Conservation (phyloP, 2,329 filamentous ascomycete species). For the Nannizzia gypsea region DNA sequence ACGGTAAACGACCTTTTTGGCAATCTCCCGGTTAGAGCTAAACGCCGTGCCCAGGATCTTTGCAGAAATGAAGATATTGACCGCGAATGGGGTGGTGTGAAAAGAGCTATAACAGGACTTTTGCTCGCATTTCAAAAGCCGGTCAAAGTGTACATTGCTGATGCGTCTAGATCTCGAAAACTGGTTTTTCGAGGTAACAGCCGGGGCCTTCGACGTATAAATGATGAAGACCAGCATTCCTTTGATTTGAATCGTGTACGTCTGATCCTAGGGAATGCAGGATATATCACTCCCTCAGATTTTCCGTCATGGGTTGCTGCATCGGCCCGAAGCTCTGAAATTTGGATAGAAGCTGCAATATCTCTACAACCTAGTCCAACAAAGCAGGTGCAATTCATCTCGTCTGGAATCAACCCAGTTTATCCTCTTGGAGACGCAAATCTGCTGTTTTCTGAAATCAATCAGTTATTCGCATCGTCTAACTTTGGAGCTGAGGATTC, state of each 20-base stretch:
- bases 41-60: constrained; percentile 53
- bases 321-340: constrained; percentile 49
- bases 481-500: constrained; percentile 56
- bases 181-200: constrained; percentile 22
- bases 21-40: constrained; percentile 79
- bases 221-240: neutral
- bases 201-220: neutral
- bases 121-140: constrained; percentile 56
- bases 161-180: constrained; percentile 34
- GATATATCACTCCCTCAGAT: constrained; percentile 45
- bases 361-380: constrained; percentile 59
- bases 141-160: constrained; percentile 48
- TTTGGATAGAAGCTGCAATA: constrained; percentile 59
- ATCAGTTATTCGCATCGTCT: constrained; percentile 63
- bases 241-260: constrained; percentile 29
- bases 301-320: constrained; percentile 56
- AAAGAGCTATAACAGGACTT: constrained; percentile 48
- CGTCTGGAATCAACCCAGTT: constrained; percentile 60
- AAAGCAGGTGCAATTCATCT: constrained; percentile 68
- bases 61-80: constrained; percentile 42
- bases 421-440: constrained; percentile 44
- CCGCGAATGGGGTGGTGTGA: constrained; percentile 55
- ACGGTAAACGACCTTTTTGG: constrained; percentile 74
- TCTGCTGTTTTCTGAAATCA: constrained; percentile 64
- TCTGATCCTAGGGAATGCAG: constrained; percentile 54